Evolutionary conservation across 345 rosid genomes (phyloP), one percentile per base, ranked within the genome.

Genomic region (Tarenaya hassleriana): DNA sequence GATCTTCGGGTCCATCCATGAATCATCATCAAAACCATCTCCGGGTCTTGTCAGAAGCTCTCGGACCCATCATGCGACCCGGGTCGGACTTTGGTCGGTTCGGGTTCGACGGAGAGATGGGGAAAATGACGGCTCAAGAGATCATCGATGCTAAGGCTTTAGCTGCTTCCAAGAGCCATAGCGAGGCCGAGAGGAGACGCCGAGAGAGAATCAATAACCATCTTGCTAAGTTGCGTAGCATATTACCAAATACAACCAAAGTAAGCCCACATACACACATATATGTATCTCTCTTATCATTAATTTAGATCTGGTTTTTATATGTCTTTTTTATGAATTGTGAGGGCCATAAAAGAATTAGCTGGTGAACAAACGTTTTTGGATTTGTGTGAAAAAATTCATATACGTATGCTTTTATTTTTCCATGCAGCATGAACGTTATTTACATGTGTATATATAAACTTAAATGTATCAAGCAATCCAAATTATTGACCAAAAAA

Each of bases 91-190:
- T 82, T 32, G 29, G 5, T 24, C 59, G 64, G 14, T 86, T 84
- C n/a, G 91, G 96, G 48, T 69, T 84, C 7, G 92, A 84, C 47
- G 79, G 90, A 20, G 90, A 92, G 70, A 52, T 84, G 55, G 90
- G 88, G 1, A 88, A 85, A 69, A 68, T 88, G 88, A 83, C 80
- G 41, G 88, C 96, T 29, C 98, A 92, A 68, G 94, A 88, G 70
- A 76, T 88, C 49, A 85, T 92, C 91, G 98, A 92, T 51, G 98
- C 98, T 8, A 92, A 92, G 68, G 98, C 98, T 16, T 81, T 88
- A 6, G 98, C 98, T 53, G 98, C 97, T 44, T 92, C 98, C 1
- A 88, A 85, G 69, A 88, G 90, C 57, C 98, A 92, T 67, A 92
- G 98, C 54, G 97, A 88, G 56, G 98, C 97, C 43, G 98, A 92